Conservation (phyloP, 768 basidiomycete genomes). For the Cystofilobasidium bisporidii region DNA sequence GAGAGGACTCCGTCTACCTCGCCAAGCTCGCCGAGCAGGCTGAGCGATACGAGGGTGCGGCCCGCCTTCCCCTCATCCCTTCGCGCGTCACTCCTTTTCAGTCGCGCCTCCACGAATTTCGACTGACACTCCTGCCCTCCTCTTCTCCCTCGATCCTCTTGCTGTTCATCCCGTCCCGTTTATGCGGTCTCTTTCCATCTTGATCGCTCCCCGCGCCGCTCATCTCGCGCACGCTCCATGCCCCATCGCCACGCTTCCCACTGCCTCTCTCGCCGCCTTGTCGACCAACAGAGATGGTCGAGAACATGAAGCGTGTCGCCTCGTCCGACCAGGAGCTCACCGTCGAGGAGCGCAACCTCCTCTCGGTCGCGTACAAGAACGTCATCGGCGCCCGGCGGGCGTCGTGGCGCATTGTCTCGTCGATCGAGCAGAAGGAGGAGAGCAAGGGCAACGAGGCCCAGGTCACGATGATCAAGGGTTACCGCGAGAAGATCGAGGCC, state of each 20-base stretch:
- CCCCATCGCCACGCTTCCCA: background rate
- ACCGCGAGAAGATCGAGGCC: constrained; percentile 93
- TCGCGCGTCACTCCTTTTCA: background rate
- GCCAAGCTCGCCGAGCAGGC: constrained; percentile 99
- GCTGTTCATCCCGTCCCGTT: background rate
- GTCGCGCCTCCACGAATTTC: no score
- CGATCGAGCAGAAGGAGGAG: constrained; percentile 99
- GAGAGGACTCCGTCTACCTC: constrained; percentile 98
- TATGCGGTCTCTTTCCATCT: background rate
- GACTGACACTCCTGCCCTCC: background rate
- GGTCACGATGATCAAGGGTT: constrained; percentile 93
- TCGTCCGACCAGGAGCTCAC: constrained; percentile 96
- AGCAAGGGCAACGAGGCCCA: constrained; percentile 94
- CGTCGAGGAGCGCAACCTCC: constrained; percentile 94
- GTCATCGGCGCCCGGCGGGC: constrained; percentile 93
- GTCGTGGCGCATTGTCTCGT: constrained; percentile 95
- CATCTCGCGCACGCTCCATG: constrained; percentile 9
- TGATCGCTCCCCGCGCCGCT: background rate
- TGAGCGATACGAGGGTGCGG: constrained; percentile 89
- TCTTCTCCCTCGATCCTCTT: background rate
- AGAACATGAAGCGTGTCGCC: constrained; percentile 98
- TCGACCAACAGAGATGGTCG: constrained; percentile 91
- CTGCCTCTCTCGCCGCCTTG: no score
- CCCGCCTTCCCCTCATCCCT: constrained; percentile 5
- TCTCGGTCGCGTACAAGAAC: constrained; percentile 99